phyloP scores from a whole-genome alignment of 768 basidiomycete species.

The Kondoa malvinella region DNA sequence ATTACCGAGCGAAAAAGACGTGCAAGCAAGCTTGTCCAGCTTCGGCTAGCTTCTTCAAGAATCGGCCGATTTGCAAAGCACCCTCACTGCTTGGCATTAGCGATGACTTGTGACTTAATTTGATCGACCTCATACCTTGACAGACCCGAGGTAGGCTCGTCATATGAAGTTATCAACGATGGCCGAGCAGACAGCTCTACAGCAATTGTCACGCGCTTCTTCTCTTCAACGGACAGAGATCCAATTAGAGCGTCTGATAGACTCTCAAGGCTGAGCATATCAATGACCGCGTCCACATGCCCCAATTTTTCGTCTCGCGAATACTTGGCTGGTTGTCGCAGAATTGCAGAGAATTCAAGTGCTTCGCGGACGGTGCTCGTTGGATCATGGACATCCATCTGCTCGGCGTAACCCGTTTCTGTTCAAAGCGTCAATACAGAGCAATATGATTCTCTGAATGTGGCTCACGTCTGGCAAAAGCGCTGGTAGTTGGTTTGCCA shows the following conservation, averaged over 20 bases:
- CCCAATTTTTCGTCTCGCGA: constrained; percentile 31
- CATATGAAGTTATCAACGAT: constrained; percentile 55
- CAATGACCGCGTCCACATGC: constrained; percentile 34
- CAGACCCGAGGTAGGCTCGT: constrained; percentile 67
- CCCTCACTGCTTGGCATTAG: constrained; percentile 29
- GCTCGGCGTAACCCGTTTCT: constrained; percentile 3
- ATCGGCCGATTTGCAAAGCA: constrained; percentile 6
- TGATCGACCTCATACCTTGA: constrained; percentile 54
- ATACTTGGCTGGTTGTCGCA: constrained; percentile 32
- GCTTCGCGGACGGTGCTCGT: constrained; percentile 35
- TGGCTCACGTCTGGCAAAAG: not conserved
- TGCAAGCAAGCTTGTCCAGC: too few relatives aligned
- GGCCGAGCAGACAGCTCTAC: constrained; percentile 77
- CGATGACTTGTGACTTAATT: constrained; percentile 30
- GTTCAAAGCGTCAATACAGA: not conserved
- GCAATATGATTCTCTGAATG: not conserved
- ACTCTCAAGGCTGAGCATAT: constrained; percentile 34
- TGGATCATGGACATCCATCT: constrained; percentile 29
- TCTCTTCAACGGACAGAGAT: constrained; percentile 33
- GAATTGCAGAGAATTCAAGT: constrained; percentile 33
- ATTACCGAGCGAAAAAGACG: too few relatives aligned
- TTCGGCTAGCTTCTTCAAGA: not conserved
- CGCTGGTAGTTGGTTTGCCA: constrained; percentile 23
- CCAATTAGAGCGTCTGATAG: constrained; percentile 37
- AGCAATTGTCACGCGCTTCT: constrained; percentile 53